These are phyloP conservation scores for Exophiala viscosa DNA, from an alignment of 2,329 filamentous ascomycete species.

Conservation along the genomic window DNA sequence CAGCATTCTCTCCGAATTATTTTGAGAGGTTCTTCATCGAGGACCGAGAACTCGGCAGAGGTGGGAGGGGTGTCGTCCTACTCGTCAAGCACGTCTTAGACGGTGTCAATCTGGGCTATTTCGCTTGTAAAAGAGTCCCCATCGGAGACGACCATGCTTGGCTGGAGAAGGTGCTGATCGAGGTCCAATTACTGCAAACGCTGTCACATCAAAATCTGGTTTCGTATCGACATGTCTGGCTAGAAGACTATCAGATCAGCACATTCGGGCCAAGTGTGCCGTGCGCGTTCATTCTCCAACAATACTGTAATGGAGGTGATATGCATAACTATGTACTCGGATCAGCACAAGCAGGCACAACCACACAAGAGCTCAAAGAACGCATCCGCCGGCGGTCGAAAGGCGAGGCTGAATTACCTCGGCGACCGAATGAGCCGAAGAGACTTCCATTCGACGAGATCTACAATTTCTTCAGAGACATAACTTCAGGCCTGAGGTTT, in stretches of 20 bases:
- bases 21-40: slow-evolving; percentile 92
- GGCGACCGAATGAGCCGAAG: slow-evolving; percentile 42
- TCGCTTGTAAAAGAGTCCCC: slow-evolving; percentile 94
- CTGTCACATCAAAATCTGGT: slow-evolving; percentile 93
- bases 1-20: slow-evolving; percentile 88
- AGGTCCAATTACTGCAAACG: slow-evolving; percentile 88
- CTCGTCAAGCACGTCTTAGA: slow-evolving; percentile 92
- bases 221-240: slow-evolving; percentile 94
- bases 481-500: slow-evolving; percentile 86
- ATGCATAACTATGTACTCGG: slow-evolving; percentile 83
- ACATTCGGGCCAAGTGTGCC: slow-evolving; percentile 87
- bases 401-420: slow-evolving; percentile 61
- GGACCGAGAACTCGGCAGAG: slow-evolving; percentile 77
- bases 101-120: slow-evolving; percentile 80
- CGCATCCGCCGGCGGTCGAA: slow-evolving; percentile 78
- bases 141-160: slow-evolving; percentile 92
- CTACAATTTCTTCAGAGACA: slow-evolving; percentile 93
- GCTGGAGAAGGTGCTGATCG: slow-evolving; percentile 89
- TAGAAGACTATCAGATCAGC: slow-evolving; percentile 80
- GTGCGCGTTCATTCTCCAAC: slow-evolving; percentile 93
- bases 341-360: slow-evolving; percentile 57
- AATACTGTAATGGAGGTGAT: slow-evolving; percentile 94
- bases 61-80: slow-evolving; percentile 90
- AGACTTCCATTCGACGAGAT: slow-evolving; percentile 81
- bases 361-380: slow-evolving; percentile 83